Evolutionary conservation across 2,329 filamentous ascomycete species (phyloP), one percentile per base, ranked within the genome.

Genomic region (Paecilomyces niveus): DNA sequence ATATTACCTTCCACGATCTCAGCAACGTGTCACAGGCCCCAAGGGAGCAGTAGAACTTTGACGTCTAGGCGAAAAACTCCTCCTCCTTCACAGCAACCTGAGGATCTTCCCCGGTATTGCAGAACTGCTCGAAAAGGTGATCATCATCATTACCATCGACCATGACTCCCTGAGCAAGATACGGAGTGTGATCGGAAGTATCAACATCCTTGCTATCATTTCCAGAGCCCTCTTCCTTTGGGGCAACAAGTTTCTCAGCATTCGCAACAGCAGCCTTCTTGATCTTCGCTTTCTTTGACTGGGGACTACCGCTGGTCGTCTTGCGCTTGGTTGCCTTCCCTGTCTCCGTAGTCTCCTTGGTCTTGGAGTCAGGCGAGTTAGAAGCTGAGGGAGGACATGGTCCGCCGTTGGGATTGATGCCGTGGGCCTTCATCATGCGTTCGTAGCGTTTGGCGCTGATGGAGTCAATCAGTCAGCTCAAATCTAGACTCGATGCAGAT

Each of bases 361-460:
- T 21, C 10, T 35, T 54, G 8, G 53, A 45, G 39, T 45, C 53
- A 18, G 53, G 53, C 2, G 53, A 32, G 10, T n/a, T 50, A 49
- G 9, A 57, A 50, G 7, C 51, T 51, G 50, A 39, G 7, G 5
- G 54, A n/a, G n/a, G 15, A 33, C 39, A 18, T 24, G 29, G 18
- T 39, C 45, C 53, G 22, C 64, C 64, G 54, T 59, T 62, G 26
- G 68, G 64, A 51, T 62, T 62, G 58, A 86, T 81, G 26, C 78
- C 79, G 62, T 86, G 77, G 8, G 80, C 74, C 68, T 86, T 86
- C 73, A 87, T 77, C 68, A 89, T 79, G 32, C 86, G 82, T 71
- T 87, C 84, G 66, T 87, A 89, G 64, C 86, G 78, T 73, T 89
- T 89, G 62, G 85, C 82, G 1, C 87, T 89, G 66, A 60, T 13